A percentile compares a stretch with the other conserved stretches of the same genome.
Conservation (phyloP, 2,329 filamentous ascomycete genomes). For the Juglanconis oblonga region DNA sequence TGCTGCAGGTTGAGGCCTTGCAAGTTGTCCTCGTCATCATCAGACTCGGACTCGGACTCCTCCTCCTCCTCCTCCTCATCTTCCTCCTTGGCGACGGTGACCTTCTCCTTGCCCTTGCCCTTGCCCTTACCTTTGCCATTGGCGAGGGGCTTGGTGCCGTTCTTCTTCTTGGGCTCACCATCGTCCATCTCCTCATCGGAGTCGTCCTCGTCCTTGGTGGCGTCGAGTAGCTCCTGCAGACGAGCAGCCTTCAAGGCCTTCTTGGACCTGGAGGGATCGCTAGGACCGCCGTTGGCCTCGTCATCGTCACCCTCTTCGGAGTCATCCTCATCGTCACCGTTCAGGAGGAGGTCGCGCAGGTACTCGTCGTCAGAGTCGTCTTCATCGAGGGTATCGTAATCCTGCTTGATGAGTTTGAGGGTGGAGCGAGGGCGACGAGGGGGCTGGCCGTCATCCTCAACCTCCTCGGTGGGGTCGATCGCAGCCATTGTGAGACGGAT, state of each 20-base stretch:
- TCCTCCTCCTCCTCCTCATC: slow-evolving; percentile 56
- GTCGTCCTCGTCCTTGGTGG: slow-evolving; percentile 57
- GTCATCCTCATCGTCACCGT: slow-evolving; percentile 51
- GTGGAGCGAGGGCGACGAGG: slow-evolving; percentile 72
- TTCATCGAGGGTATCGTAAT: slow-evolving; percentile 52
- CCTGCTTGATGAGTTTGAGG: slow-evolving; percentile 82
- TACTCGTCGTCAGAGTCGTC: slow-evolving; percentile 68
- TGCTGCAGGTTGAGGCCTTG: slow-evolving; percentile 73
- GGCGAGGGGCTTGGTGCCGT: slow-evolving; percentile 35
- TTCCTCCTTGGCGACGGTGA: slow-evolving; percentile 57
- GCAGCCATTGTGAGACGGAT: slow-evolving; percentile 99
- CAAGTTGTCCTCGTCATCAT: slow-evolving; percentile 59
- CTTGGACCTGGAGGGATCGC: slow-evolving; percentile 86
- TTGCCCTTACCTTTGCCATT: slow-evolving; percentile 40
- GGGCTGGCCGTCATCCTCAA: slow-evolving; percentile 63
- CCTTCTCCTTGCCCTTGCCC: slow-evolving; percentile 68
- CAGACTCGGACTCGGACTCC: slow-evolving; percentile 38
- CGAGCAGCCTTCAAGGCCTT: slow-evolving; percentile 78
- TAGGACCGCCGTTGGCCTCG: slow-evolving; percentile 83
- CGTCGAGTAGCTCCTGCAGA: slow-evolving; percentile 73
- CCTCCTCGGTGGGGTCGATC: slow-evolving; percentile 80
- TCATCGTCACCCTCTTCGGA: slow-evolving; percentile 57
- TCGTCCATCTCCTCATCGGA: slow-evolving; percentile 67
- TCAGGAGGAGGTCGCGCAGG: slow-evolving; percentile 49
- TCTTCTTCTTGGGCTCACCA: slow-evolving; percentile 54